Percentiles rank a stretch among this genome's conserved stretches.
phyloP scores from a whole-genome alignment of 2,329 filamentous ascomycete genomes.

The Arachnomyces sp. region DNA sequence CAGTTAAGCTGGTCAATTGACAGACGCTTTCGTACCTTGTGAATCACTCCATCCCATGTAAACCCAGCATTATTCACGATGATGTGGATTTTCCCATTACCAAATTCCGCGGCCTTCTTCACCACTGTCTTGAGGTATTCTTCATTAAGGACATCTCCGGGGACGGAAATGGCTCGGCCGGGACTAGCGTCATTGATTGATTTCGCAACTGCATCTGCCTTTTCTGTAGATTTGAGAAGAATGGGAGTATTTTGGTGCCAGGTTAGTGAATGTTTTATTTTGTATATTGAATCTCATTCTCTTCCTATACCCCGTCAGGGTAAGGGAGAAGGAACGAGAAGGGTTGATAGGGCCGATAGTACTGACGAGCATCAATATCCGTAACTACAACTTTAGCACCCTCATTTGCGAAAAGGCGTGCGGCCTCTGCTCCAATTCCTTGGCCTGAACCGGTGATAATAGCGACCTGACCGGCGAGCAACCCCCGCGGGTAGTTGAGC shows the following conservation, averaged over 20 bases:
- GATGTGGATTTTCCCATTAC: slow-evolving; percentile 79
- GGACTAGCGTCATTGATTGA: slow-evolving; percentile 58
- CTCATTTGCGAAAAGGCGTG: slow-evolving; percentile 76
- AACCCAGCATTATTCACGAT: slow-evolving; percentile 89
- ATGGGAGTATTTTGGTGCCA: slow-evolving; percentile 3
- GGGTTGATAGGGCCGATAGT: slow-evolving; percentile 5
- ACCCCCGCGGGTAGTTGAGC: slow-evolving; percentile 72
- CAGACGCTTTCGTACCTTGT: slow-evolving; percentile 51
- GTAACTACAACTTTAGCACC: slow-evolving; percentile 77
- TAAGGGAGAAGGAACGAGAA: neutral
- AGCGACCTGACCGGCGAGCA: slow-evolving; percentile 72
- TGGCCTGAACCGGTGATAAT: slow-evolving; percentile 84
- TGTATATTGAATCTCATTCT: neutral
- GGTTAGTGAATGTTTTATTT: too few relatives aligned
- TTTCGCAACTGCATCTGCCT: slow-evolving; percentile 60
- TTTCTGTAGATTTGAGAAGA: slow-evolving; percentile 45
- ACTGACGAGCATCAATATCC: slow-evolving; percentile 67
- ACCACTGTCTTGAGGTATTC: slow-evolving; percentile 67
- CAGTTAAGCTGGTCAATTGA: neutral
- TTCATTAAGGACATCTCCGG: slow-evolving; percentile 68
- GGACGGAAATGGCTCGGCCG: slow-evolving; percentile 62
- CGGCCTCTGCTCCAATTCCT: slow-evolving; percentile 80
- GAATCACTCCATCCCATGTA: slow-evolving; percentile 88
- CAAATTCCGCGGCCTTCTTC: slow-evolving; percentile 68
- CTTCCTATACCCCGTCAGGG: neutral